A percentile compares a stretch with the other conserved stretches of the same genome.
Conservation (phyloP, 768 basidiomycete species). For the Thelephora ganbajun region DNA sequence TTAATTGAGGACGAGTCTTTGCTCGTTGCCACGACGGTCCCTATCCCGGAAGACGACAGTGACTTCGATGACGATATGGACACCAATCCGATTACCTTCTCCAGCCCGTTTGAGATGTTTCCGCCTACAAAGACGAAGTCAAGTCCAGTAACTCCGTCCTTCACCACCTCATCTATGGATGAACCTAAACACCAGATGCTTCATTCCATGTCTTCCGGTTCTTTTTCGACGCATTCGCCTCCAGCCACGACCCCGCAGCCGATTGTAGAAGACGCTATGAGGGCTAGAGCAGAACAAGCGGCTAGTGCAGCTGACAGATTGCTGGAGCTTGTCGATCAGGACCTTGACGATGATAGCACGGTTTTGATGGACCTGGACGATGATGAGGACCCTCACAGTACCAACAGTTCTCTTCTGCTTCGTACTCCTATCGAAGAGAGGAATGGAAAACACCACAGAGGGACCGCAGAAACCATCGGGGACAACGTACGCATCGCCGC, state of each 20-base stretch:
- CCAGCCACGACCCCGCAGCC: constrained; percentile 30
- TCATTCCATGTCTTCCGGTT: constrained; percentile 29
- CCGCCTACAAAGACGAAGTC: constrained; percentile 24
- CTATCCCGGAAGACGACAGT: constrained; percentile 51
- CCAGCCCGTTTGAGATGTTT: constrained; percentile 43
- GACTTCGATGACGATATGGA: constrained; percentile 48
- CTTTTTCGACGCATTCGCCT: constrained; percentile 34
- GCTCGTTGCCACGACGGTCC: constrained; percentile 56
- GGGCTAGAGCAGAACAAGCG: constrained; percentile 83
- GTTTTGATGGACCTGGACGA: too few relatives aligned
- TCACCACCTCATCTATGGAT: constrained; percentile 36
- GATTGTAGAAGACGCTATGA: constrained; percentile 71
- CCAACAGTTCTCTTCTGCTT: constrained; percentile 34
- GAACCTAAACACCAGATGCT: too few relatives aligned
- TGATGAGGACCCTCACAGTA: too few relatives aligned
- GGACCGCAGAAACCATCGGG: too few relatives aligned
- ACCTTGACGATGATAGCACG: constrained; percentile 29
- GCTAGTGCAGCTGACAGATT: constrained; percentile 85
- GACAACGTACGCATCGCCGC: too few relatives aligned
- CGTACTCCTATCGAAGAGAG: neutral
- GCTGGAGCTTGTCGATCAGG: constrained; percentile 74
- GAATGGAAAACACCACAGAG: too few relatives aligned
- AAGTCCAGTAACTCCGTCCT: constrained; percentile 30
- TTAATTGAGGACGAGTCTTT: constrained; percentile 40
- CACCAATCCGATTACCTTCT: constrained; percentile 57